phyloP scores from a whole-genome alignment of 1,284 basidiomycete genomes.

The Cryptococcus neoformans region DNA sequence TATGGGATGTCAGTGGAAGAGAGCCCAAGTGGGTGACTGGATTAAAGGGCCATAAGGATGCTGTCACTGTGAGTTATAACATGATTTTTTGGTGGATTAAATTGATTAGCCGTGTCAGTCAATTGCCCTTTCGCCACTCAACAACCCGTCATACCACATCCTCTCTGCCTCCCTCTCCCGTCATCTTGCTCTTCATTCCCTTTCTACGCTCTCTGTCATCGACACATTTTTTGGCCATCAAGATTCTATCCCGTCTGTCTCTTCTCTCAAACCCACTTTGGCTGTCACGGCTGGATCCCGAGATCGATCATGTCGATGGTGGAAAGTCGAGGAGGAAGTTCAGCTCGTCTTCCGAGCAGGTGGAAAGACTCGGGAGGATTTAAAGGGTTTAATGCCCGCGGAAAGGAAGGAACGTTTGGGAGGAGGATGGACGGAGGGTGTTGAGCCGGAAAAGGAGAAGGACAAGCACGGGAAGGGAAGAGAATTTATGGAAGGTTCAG shows the following conservation, averaged over 20 bases:
- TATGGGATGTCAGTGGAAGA: conserved; percentile 71
- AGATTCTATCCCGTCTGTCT: conserved; percentile 74
- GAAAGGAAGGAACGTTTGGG: conserved; percentile 44
- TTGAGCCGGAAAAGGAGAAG: conserved; percentile 29
- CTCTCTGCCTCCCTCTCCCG: conserved; percentile 89
- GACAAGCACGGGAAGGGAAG: conserved; percentile 51
- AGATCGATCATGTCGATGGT: conserved; percentile 89
- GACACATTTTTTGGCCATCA: conserved; percentile 99
- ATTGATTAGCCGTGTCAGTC: conserved; percentile 51
- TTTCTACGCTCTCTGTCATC: conserved; percentile 82
- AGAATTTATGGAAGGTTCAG: conserved; percentile 79
- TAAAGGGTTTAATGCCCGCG: conserved; percentile 61
- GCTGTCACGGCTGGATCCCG: conserved; percentile 84
- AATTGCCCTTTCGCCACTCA: conserved; percentile 69
- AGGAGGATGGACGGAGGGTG: conserved; percentile 25
- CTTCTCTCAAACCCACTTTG: conserved; percentile 76
- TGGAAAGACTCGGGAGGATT: conserved; percentile 68
- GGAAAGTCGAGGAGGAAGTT: conserved; percentile 95
- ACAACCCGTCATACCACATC: conserved; percentile 68
- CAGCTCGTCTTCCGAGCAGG: conserved; percentile 96
- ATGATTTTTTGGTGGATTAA: neutral
- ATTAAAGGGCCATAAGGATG: conserved; percentile 80
- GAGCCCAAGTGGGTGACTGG: conserved; percentile 68
- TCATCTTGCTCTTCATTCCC: conserved; percentile 86
- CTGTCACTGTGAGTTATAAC: conserved; percentile 65